These are phyloP conservation scores for Termitomyces sp. DNA, from an alignment of 768 basidiomycete species.

Conservation along the genomic window DNA sequence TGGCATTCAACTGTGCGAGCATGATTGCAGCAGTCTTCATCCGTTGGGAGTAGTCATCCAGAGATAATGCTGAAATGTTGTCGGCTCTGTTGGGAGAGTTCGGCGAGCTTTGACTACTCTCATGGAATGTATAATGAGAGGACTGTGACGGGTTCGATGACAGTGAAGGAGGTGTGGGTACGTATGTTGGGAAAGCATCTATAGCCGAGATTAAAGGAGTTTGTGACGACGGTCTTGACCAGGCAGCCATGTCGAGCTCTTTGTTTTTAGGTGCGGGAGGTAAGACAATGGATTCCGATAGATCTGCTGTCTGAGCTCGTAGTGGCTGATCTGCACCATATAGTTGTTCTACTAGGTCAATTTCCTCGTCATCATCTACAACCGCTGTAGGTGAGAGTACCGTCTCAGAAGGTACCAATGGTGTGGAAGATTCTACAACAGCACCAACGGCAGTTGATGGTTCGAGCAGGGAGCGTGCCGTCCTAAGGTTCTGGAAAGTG, in stretches of 20 bases:
- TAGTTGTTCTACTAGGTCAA: slow-evolving; percentile 95
- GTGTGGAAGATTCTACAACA: slow-evolving; percentile 28
- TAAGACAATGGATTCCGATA: slow-evolving; percentile 82
- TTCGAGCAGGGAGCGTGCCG: slow-evolving; percentile 21
- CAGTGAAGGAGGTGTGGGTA: slow-evolving; percentile 13
- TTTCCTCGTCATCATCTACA: slow-evolving; percentile 71
- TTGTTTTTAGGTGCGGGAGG: slow-evolving; percentile 85
- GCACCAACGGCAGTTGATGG: slow-evolving; percentile 24
- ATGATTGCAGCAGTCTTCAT: slow-evolving; percentile 99
- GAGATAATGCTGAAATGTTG: slow-evolving; percentile 50
- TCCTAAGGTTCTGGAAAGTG: slow-evolving; percentile 33
- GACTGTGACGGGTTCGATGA: slow-evolving; percentile 8
- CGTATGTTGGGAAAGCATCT: slow-evolving; percentile 19
- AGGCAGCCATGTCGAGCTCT: slow-evolving; percentile 82
- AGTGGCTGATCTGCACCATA: slow-evolving; percentile 80
- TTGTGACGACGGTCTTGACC: slow-evolving; percentile 65
- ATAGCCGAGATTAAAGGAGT: slow-evolving; percentile 34
- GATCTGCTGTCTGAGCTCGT: slow-evolving; percentile 66
- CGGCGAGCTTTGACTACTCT: slow-evolving; percentile 13
- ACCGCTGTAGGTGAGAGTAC: slow-evolving; percentile 23
- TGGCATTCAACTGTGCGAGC: slow-evolving; percentile 94
- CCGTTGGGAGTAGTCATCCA: slow-evolving; percentile 97
- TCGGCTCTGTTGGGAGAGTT: slow-evolving; percentile 15
- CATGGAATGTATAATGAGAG: slow-evolving; percentile 5
- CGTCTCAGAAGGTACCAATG: slow-evolving; percentile 20